These are phyloP conservation scores for Actinomortierella wolfii DNA, from an alignment of 371 early-diverging fungal species.

Conservation along the genomic window DNA sequence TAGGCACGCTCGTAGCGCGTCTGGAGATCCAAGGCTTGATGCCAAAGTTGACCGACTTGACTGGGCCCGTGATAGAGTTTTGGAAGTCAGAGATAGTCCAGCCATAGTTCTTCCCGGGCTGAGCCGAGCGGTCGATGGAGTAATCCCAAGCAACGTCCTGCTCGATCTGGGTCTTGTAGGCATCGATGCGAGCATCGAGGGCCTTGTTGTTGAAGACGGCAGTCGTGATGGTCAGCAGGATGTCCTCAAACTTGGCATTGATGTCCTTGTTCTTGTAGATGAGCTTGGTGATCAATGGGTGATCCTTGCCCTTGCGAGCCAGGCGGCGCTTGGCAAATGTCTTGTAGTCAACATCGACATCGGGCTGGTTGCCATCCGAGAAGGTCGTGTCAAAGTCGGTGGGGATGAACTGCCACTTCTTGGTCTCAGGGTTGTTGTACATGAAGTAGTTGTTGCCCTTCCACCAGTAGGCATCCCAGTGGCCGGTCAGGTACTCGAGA, in stretches of 20 bases:
- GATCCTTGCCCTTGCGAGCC: conserved; percentile 4
- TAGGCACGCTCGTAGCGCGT: conserved; percentile 9
- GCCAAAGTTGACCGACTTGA: conserved; percentile 9
- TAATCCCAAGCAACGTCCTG: conserved; percentile 9
- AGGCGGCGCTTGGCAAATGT: conserved; percentile 6
- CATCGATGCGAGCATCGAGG: conserved; percentile 9
- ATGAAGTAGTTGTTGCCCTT: conserved; percentile 29
- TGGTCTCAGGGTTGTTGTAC: conserved; percentile 20
- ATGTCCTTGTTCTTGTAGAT: conserved; percentile 26
- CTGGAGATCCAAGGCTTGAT: conserved; percentile 12
- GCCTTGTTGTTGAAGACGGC: conserved; percentile 8
- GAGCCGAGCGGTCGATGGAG: conserved; percentile 3
- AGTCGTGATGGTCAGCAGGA: conserved; percentile 9
- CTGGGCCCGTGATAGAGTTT: neutral
- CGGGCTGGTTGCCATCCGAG: conserved; percentile 10
- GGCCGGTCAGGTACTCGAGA: conserved; percentile 18
- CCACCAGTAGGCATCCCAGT: conserved; percentile 27
- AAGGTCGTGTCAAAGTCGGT: conserved; percentile 37
- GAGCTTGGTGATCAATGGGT: conserved; percentile 20
- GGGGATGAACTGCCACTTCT: conserved; percentile 25
- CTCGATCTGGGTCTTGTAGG: conserved; percentile 13
- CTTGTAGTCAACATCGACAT: conserved; percentile 12
- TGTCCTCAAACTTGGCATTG: conserved; percentile 17
- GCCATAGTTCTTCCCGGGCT: conserved; percentile 8
- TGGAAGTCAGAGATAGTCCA: conserved; percentile 15